phyloP scores from a whole-genome alignment of 225 moss, liverwort and hornwort genomes.

The Ulota crispa region DNA sequence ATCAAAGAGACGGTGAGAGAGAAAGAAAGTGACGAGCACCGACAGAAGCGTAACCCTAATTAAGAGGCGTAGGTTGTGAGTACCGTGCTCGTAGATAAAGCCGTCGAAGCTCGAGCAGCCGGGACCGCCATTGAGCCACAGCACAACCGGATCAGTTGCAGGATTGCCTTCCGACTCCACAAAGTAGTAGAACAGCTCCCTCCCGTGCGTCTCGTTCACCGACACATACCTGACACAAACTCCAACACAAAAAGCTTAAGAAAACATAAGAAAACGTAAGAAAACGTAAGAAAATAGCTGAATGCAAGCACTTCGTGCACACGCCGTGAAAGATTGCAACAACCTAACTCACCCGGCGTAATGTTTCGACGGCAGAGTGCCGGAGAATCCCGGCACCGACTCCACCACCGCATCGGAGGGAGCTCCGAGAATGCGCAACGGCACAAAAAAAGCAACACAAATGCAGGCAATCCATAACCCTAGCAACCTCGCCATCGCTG shows the following conservation, averaged over 20 bases:
- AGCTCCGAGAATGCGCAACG: constrained; percentile 21
- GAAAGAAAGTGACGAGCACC: background rate
- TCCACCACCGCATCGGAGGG: constrained; percentile 25
- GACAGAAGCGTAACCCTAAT: background rate
- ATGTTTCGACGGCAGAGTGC: constrained; percentile 47
- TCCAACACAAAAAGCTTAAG: background rate
- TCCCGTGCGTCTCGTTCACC: constrained; percentile 61
- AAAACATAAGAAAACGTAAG: background rate
- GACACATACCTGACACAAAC: constrained; percentile 61
- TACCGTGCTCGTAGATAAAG: constrained; percentile 94
- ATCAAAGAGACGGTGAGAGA: background rate
- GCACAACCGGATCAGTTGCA: constrained; percentile 70
- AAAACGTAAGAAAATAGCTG: background rate
- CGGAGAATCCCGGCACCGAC: constrained; percentile 47
- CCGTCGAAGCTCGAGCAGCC: constrained; percentile 98
- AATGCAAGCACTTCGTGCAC: background rate
- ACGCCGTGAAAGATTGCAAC: background rate
- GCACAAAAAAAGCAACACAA: constrained; percentile 13
- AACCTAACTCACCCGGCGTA: constrained; percentile 27
- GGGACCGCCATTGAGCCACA: constrained; percentile 97
- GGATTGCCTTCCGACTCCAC: constrained; percentile 78
- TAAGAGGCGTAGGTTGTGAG: background rate
- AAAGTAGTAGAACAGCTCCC: constrained; percentile 85
- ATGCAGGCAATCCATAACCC: constrained; percentile 30
- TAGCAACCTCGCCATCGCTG: constrained; percentile 1